A percentile compares a stretch with the other conserved stretches of the same genome.
These are phyloP conservation scores for Fistulina hepatica DNA, from an alignment of 1,284 basidiomycete genomes.

Conservation along the genomic window DNA sequence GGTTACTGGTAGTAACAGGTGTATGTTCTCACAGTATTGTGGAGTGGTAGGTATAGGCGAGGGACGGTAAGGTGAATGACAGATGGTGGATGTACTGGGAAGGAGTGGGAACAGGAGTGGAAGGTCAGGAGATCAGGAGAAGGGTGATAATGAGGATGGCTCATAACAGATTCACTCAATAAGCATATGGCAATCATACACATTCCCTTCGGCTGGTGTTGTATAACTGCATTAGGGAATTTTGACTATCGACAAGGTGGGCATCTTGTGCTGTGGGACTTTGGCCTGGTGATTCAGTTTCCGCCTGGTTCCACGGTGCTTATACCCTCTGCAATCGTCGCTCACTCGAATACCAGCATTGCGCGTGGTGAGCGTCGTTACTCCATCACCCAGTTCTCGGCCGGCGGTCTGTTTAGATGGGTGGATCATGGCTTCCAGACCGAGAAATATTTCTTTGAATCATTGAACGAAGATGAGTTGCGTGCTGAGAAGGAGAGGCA, in stretches of 20 bases:
- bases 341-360: constrained; percentile 13
- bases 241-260: constrained; percentile 9
- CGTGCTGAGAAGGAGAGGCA: too few species aligned
- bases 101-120: too few species aligned
- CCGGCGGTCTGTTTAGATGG: constrained; percentile 11
- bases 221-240: constrained; percentile 7
- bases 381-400: constrained; percentile 13
- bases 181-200: too few species aligned
- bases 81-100: too few species aligned
- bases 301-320: constrained; percentile 11
- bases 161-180: too few species aligned
- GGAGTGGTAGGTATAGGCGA: too few species aligned
- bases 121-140: too few species aligned
- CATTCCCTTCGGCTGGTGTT: constrained; percentile 7
- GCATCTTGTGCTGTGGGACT: constrained; percentile 11
- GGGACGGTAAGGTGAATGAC: too few species aligned
- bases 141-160: too few species aligned
- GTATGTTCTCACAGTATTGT: too few species aligned
- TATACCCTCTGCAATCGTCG: constrained; percentile 13
- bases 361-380: constrained; percentile 7
- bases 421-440: constrained; percentile 5
- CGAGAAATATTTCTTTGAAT: background rate
- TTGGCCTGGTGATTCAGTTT: constrained; percentile 12
- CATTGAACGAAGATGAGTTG: background rate
- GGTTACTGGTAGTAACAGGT: too few species aligned